Base-by-base conservation (phyloP, 2,329 filamentous ascomycete species). In the Xylaria sp. region DNA sequence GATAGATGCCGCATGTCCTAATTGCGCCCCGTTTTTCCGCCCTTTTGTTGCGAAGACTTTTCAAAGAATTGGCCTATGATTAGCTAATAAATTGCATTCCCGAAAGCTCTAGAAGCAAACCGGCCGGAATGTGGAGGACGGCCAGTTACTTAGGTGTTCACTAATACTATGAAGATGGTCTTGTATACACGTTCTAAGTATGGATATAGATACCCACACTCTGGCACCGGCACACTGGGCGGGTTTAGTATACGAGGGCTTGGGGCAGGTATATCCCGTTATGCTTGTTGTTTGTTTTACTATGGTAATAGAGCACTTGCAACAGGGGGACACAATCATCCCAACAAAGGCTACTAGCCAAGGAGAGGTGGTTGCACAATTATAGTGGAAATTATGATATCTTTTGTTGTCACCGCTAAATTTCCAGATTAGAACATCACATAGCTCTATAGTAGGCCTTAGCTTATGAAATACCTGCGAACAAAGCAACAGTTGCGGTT, bases 191-290 rank as follows among this genome's bases (percentile, higher is more conserved):
- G 39, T 42, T 42, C 39, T 11, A 17, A 34, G n/a, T 21, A 4
- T 14, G 24, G 19, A 19, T 27, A 48, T 24, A 47, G 8, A 51
- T 36, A 50, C 50, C 12, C 21, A 58, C n/a, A n/a, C 3, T 2
- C n/a, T 24, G 2, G 51, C 21, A 51, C n/a, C 34, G 53, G 34
- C 51, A 55, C 56, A 30, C 34, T 51, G 45, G 34, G 60, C 56
- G 48, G 65, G 50, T 67, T 27, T 55, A 55, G 39, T 64, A 62
- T 64, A 56, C 61, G 64, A 61, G 48, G 27, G n/a, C 14, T 19
- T 39, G 24, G 30, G 21, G 14, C 30, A 17, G 8, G 48, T 45
- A 36, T 11, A 32, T 34, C 12, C 34, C 32, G 42, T 36, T 61
- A 8, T 55, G 50, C 57, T 30, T 30, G 57, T 19, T 12, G 27